phyloP scores from a whole-genome alignment of 768 basidiomycete genomes.

The Saitozyma podzolica region DNA sequence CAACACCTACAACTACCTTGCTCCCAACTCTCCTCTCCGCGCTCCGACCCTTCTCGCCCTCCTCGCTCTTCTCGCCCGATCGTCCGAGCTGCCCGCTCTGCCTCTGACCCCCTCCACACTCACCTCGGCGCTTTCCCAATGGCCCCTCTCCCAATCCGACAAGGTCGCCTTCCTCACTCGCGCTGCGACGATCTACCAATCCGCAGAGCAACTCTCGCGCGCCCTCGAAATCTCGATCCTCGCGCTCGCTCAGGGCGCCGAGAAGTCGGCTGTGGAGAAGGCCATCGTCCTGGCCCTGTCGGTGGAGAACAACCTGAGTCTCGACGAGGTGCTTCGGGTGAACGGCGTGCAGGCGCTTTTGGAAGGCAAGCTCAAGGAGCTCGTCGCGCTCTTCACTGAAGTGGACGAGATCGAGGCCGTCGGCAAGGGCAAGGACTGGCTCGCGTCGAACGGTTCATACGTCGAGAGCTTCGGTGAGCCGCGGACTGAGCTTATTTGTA shows the following conservation, averaged over 20 bases:
- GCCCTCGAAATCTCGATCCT: constrained; percentile 37
- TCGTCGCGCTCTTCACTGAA: constrained; percentile 41
- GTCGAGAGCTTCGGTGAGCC: constrained; percentile 31
- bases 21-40: constrained; percentile 42
- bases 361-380: constrained; percentile 27
- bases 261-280: constrained; percentile 30
- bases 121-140: constrained; percentile 27
- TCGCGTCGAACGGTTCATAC: constrained; percentile 31
- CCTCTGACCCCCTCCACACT: constrained; percentile 36
- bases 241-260: constrained; percentile 23
- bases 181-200: constrained; percentile 40
- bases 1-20: constrained; percentile 51
- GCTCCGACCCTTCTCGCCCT: constrained; percentile 41
- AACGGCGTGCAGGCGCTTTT: constrained; percentile 32
- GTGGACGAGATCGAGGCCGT: constrained; percentile 42
- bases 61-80: constrained; percentile 39
- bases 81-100: constrained; percentile 36
- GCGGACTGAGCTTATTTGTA: neutral
- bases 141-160: constrained; percentile 39
- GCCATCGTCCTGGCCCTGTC: constrained; percentile 36
- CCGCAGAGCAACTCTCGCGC: constrained; percentile 22
- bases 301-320: constrained; percentile 32
- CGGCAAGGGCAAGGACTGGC: constrained; percentile 38
- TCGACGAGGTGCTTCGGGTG: constrained; percentile 34
- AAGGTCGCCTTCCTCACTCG: constrained; percentile 41